Conservation (phyloP, 164 flowering plant species). For the Stephania yunnanensis region DNA sequence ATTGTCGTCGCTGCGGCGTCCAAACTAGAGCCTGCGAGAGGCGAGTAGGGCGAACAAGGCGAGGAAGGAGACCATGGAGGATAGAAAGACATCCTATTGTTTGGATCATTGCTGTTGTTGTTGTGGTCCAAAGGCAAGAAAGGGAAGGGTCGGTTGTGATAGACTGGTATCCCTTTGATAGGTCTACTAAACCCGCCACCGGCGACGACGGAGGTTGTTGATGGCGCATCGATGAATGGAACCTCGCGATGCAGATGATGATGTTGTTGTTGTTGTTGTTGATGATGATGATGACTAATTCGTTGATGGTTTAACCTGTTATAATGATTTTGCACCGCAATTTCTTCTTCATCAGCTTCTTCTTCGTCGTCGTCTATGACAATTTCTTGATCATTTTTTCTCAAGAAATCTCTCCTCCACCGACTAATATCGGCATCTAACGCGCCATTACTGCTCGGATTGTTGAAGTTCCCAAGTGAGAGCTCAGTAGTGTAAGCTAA, state of each 20-base stretch:
- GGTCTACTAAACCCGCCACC: constrained; percentile 31
- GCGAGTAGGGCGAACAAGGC: constrained; percentile 13
- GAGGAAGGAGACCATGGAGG: constrained; percentile 14
- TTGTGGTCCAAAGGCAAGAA: constrained; percentile 29
- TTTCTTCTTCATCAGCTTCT: background rate
- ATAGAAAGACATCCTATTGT: constrained; percentile 19
- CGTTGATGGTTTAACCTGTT: too few species aligned
- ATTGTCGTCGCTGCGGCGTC: constrained; percentile 24
- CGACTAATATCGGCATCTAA: constrained; percentile 17
- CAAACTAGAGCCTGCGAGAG: constrained; percentile 16
- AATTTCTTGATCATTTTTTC: background rate
- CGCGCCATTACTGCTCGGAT: constrained; percentile 9
- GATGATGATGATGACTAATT: background rate
- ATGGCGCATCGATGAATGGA: background rate
- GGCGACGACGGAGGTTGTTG: constrained; percentile 23
- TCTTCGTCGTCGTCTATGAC: constrained; percentile 11
- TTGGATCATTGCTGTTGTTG: constrained; percentile 23
- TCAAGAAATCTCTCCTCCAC: constrained; percentile 19
- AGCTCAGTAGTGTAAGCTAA: constrained; percentile 21
- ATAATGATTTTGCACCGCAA: background rate
- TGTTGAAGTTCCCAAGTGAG: constrained; percentile 30
- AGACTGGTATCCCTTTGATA: constrained; percentile 62
- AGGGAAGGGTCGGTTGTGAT: constrained; percentile 49
- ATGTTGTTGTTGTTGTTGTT: constrained; percentile 12
- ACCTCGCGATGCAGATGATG: constrained; percentile 1